Evolutionary conservation across 257 asterid genomes (phyloP).

Genomic region (Rehmannia glutinosa): DNA sequence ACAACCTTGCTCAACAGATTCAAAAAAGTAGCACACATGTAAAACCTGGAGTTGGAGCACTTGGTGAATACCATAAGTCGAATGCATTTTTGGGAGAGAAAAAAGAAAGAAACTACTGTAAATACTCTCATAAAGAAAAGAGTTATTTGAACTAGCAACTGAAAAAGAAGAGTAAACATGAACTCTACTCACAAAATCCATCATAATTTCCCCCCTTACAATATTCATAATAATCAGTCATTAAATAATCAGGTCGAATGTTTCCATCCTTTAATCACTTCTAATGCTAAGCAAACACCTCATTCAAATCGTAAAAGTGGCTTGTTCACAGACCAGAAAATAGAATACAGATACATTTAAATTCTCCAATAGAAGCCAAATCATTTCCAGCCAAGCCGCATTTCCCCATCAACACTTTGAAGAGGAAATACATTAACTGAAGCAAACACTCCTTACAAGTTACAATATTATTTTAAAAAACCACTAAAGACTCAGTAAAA

Average conservation of each 20-base stretch:
- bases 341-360: neutral
- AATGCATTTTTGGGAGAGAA: neutral
- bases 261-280: neutral
- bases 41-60: neutral
- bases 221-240: neutral
- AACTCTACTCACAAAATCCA: neutral
- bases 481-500: no score
- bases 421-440: no score
- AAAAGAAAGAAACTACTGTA: no score
- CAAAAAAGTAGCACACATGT: neutral
- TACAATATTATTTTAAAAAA: no score
- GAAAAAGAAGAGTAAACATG: no score
- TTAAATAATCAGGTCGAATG: neutral
- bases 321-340: neutral
- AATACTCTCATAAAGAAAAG: no score
- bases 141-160: no score
- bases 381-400: no score
- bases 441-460: no score
- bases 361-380: neutral
- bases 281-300: neutral
- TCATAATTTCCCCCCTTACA: neutral
- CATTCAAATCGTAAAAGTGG: neutral
- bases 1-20: neutral
- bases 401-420: no score
- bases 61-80: neutral